A percentile compares a stretch with the other conserved stretches of the same genome.
phyloP scores from a whole-genome alignment of 306 rosid genomes.

The Rosa persica region DNA sequence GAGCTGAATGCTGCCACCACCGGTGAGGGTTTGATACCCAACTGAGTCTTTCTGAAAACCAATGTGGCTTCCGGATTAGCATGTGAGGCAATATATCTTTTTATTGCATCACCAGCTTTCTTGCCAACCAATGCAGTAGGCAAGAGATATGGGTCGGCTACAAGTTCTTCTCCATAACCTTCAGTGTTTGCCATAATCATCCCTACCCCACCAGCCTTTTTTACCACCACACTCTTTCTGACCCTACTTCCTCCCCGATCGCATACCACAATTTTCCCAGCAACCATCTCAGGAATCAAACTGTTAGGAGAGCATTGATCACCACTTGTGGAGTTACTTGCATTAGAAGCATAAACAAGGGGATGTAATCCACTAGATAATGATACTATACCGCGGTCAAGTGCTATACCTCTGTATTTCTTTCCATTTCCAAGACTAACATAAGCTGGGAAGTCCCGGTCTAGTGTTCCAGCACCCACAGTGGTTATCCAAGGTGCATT shows the following conservation, averaged over 20 bases:
- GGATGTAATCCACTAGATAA: conserved; percentile 40
- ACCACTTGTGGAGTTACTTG: conserved; percentile 35
- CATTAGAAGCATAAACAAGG: conserved; percentile 50
- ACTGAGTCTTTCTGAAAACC: conserved; percentile 36
- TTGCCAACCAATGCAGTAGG: conserved; percentile 59
- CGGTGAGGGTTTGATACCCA: conserved; percentile 68
- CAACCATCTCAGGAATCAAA: conserved; percentile 45
- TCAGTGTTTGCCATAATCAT: conserved; percentile 59
- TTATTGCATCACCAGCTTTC: conserved; percentile 46
- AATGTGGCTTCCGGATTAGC: conserved; percentile 50
- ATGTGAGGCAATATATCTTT: conserved; percentile 39
- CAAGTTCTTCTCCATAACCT: conserved; percentile 53
- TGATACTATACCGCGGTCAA: conserved; percentile 41
- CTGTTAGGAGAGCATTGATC: conserved; percentile 33
- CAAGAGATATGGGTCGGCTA: conserved; percentile 49
- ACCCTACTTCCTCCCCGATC: conserved; percentile 46
- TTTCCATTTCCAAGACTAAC: conserved; percentile 58
- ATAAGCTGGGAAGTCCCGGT: conserved; percentile 70
- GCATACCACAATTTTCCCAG: conserved; percentile 72
- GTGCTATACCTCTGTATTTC: conserved; percentile 49
- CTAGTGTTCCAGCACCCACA: conserved; percentile 76
- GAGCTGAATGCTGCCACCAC: conserved; percentile 75
- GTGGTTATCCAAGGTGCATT: conserved; percentile 68
- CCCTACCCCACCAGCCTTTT: conserved; percentile 66
- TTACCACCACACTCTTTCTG: conserved; percentile 48